Percentiles rank a stretch among this genome's conserved stretches.
phyloP scores from a whole-genome alignment of 495 filamentous ascomycete genomes.

The Penicillium arizonense region DNA sequence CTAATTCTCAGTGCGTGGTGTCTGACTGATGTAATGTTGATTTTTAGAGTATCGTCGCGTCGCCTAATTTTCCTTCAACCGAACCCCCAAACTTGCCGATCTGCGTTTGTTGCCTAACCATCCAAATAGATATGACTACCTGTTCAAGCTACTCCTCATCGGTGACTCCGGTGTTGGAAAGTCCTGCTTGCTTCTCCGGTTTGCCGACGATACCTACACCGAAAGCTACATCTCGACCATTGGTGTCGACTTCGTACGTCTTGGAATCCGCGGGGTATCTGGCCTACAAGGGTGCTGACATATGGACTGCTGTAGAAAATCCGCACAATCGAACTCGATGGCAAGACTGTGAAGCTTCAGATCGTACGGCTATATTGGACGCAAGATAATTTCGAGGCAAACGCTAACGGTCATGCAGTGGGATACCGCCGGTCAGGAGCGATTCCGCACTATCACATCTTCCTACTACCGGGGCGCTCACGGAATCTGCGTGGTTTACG shows the following conservation, averaged over 20 bases:
- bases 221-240: conserved; percentile 99
- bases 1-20: not conserved
- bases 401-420: conserved; percentile 58
- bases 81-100: conserved; percentile 11
- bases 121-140: conserved; percentile 90
- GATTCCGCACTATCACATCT: conserved; percentile 98
- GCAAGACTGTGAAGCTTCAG: conserved; percentile 99
- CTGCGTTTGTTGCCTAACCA: conserved; percentile 25
- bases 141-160: conserved; percentile 99
- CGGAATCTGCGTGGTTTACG: conserved; percentile 99
- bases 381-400: not conserved
- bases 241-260: conserved; percentile 94
- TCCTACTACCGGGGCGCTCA: conserved; percentile 99
- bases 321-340: conserved; percentile 97
- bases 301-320: conserved; percentile 75
- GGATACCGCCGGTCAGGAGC: conserved; percentile 98
- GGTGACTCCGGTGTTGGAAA: conserved; percentile 99
- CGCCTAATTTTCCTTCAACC: not conserved
- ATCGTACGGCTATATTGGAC: conserved; percentile 67
- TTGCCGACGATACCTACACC: conserved; percentile 99
- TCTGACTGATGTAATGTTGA: conserved; percentile 7
- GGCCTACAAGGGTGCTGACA: conserved; percentile 14
- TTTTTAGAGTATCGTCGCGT: conserved; percentile 20
- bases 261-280: conserved; percentile 11
- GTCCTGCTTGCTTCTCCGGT: conserved; percentile 95